Evolutionary conservation across 768 basidiomycete genomes (phyloP).

Genomic region (Leccinum olivaceopallidum): DNA sequence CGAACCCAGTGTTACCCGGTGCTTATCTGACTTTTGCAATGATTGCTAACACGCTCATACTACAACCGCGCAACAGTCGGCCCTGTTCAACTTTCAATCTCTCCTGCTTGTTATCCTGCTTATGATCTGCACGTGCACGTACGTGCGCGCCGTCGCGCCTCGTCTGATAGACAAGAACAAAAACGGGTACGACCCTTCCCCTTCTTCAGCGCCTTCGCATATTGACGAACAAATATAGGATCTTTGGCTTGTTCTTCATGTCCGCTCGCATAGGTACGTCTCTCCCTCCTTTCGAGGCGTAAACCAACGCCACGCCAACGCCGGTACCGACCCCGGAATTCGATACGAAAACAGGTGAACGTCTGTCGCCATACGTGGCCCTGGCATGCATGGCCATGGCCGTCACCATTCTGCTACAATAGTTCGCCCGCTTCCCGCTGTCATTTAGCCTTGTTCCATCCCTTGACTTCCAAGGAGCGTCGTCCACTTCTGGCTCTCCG

Average conservation of each 20-base stretch:
- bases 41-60: neutral
- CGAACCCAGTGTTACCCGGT: neutral
- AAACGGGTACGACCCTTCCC: conserved; percentile 64
- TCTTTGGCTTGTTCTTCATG: conserved; percentile 93
- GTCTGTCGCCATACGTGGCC: conserved; percentile 94
- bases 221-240: conserved; percentile 45
- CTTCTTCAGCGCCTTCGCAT: neutral
- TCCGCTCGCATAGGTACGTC: conserved; percentile 88
- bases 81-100: conserved; percentile 97
- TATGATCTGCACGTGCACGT: conserved; percentile 96
- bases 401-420: conserved; percentile 58
- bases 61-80: conserved; percentile 55
- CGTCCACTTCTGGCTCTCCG: neutral
- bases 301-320: neutral
- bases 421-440: conserved; percentile 8
- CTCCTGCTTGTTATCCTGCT: conserved; percentile 91
- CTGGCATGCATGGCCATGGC: conserved; percentile 95
- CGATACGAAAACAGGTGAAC: conserved; percentile 64
- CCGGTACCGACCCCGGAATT: neutral
- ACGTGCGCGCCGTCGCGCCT: conserved; percentile 88
- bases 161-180: conserved; percentile 91
- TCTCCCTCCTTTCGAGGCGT: neutral
- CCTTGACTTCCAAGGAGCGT: neutral
- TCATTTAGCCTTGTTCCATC: neutral
- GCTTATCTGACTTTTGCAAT: neutral